Conservation (phyloP, 441 rosid genomes). For the Sinapis alba region DNA sequence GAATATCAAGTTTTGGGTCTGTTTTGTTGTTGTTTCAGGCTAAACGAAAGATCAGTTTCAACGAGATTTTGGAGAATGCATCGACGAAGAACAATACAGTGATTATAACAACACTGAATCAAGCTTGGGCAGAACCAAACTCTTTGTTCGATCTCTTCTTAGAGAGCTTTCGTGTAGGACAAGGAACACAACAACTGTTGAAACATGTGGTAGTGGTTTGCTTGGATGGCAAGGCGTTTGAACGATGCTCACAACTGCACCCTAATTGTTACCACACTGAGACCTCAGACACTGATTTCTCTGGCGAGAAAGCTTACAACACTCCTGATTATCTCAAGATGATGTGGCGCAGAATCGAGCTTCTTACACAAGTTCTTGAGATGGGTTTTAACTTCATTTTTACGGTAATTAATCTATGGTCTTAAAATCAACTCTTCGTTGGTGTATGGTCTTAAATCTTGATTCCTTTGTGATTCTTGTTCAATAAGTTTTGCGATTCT, state of each 20-base stretch:
- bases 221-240: neutral
- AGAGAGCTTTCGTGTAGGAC: neutral
- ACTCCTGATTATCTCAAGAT: neutral
- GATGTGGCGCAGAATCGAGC: neutral
- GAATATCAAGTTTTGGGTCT: neutral
- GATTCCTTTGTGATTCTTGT: neutral
- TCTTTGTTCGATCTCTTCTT: neutral
- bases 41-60: slow-evolving; percentile 21
- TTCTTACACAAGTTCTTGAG: neutral
- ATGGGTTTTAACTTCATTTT: neutral
- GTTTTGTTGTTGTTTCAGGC: slow-evolving; percentile 19
- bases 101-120: neutral
- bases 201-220: neutral
- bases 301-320: neutral
- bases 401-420: neutral
- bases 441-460: neutral
- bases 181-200: neutral
- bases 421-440: neutral
- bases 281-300: neutral
- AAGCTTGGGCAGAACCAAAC: neutral
- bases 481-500: neutral
- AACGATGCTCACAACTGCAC: neutral
- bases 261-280: neutral
- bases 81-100: neutral
- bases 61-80: slow-evolving; percentile 20